Evolutionary conservation across 2,329 filamentous ascomycete genomes (phyloP).

Genomic region (Pseudogymnoascus sp.): DNA sequence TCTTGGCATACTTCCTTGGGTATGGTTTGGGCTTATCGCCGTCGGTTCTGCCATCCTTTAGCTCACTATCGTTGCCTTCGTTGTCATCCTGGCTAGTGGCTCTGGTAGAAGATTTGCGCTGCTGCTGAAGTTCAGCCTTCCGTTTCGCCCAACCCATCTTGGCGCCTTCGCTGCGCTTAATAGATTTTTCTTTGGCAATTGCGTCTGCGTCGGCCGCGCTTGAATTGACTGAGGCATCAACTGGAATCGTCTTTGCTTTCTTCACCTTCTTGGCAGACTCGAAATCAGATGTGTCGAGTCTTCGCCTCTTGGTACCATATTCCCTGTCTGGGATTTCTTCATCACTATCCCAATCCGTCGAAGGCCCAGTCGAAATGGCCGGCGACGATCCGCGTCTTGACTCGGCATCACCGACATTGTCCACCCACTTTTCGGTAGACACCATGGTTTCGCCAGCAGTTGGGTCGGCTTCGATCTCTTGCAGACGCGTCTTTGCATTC

Average conservation of each 20-base stretch:
- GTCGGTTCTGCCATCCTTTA: not conserved
- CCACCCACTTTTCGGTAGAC: constrained; percentile 1
- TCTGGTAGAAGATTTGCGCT: not conserved
- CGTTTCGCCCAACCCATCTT: constrained; percentile 8
- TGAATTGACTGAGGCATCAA: not conserved
- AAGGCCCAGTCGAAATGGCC: not conserved
- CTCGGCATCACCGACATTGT: constrained; percentile 3
- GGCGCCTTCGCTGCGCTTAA: constrained; percentile 2
- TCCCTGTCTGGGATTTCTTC: constrained; percentile 1
- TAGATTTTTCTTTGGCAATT: constrained; percentile 2
- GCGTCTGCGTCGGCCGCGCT: not conserved
- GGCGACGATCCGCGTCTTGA: not conserved
- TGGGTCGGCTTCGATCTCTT: constrained; percentile 4
- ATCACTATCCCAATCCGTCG: not conserved
- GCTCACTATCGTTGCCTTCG: not conserved
- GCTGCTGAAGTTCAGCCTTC: constrained; percentile 4
- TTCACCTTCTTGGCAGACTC: constrained; percentile 1
- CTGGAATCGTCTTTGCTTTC: constrained; percentile 1
- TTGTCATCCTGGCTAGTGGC: not conserved
- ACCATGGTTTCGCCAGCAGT: constrained; percentile 9
- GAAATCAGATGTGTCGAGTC: not conserved
- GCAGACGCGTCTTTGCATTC: constrained; percentile 8
- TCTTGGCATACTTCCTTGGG: constrained; percentile 4
- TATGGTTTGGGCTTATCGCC: not conserved
- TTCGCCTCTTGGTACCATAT: not conserved